A percentile compares a stretch with the other conserved stretches of the same genome.
Evolutionary conservation across 2,329 filamentous ascomycete species (phyloP).

Genomic region (Fusarium illudens): DNA sequence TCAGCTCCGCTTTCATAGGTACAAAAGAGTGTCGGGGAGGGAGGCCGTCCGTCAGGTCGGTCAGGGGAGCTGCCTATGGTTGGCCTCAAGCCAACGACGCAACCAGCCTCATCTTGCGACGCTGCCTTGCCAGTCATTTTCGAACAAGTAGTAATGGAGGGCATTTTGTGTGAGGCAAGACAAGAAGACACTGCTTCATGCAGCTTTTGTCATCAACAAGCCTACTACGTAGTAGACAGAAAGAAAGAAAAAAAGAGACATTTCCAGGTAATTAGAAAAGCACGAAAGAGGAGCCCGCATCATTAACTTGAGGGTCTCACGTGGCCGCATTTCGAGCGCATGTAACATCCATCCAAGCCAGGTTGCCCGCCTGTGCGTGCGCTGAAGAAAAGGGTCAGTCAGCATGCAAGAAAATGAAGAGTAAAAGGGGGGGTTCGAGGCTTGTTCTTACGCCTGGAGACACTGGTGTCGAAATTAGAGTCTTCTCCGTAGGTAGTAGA

Average conservation of each 20-base stretch:
- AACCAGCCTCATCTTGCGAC: not conserved
- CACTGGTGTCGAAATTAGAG: not conserved
- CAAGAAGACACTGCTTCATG: not conserved
- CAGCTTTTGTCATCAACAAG: not conserved
- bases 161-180: not conserved
- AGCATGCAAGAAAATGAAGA: not conserved
- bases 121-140: not conserved
- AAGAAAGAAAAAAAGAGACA: not conserved
- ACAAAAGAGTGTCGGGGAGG: not conserved
- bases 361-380: constrained; percentile 23
- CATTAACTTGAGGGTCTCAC: constrained; percentile 27
- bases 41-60: too few relatives aligned
- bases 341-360: constrained; percentile 20
- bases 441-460: not conserved
- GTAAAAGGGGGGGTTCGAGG: not conserved
- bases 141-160: not conserved
- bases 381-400: constrained; percentile 6
- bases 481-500: not conserved
- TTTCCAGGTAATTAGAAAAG: not conserved
- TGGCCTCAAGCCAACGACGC: not conserved
- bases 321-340: constrained; percentile 21
- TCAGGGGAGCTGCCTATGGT: too few relatives aligned
- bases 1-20: not conserved
- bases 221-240: too few relatives aligned
- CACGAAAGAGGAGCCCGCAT: not conserved